Evolutionary conservation across 2,329 filamentous ascomycete species (phyloP), one percentile per base, ranked within the genome.

Genomic region (Fusarium papillatum): DNA sequence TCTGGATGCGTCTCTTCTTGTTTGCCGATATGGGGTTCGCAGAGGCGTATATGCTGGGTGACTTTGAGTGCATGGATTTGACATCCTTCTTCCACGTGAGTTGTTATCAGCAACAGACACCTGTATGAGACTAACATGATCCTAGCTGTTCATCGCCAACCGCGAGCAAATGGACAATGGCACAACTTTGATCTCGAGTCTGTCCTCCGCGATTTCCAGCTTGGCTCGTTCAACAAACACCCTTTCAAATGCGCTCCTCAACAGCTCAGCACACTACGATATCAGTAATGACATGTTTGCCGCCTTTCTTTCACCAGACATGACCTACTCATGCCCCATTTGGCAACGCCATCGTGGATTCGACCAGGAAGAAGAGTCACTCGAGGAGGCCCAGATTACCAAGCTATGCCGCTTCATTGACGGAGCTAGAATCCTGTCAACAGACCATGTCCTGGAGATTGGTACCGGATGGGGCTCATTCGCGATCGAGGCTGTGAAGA

Each of bases 11-110:
- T 48, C 83, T 94, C 64, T 87, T 93, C 57, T 83, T 95, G 34
- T 94, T 94, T 79, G 92, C 90, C 43, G 93, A 95, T 81, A 94
- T 95, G 92, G 93, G 93, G 4, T 94, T 95, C 74, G 90, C 93
- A 16, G 91, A 94, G 81, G 90, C 92, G 34, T 95, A 93, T 79
- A 95, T 95, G 92, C 86, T 95, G 19, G 91, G 91, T 55, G 93
- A 95, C 81, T 87, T 94, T 34, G 89, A 91, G 64, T 94, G 93
- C 71, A 84, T 88, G 14, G 90, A 95, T 80, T 81, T 95, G 76
- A 92, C 91, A 2, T 87, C 88, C 3, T 94, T 95, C 80, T 95
- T 95, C 81, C 89, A 90, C 81, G 90, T 92, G 80, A 78, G 84
- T 68, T 48, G 1, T 6, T 36, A 6, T 19, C 39, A 3, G 13